phyloP scores from a whole-genome alignment of 371 early-diverging fungal genomes.

The Mucor velutinosus region DNA sequence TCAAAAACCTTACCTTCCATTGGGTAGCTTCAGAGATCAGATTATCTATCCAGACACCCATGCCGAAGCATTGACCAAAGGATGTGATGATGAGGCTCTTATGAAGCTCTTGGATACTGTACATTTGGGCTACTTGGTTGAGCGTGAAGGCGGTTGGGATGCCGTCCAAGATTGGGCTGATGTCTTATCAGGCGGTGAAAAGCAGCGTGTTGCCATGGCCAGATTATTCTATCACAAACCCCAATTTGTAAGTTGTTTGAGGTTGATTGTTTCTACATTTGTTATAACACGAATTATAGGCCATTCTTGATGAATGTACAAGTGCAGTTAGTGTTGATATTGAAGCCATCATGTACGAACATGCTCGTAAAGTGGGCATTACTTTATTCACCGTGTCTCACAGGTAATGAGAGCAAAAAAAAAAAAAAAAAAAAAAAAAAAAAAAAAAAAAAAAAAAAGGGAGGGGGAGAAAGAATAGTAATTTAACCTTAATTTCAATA shows the following conservation, averaged over 20 bases:
- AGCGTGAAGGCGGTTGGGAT: slow-evolving; percentile 87
- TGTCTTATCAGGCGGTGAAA: slow-evolving; percentile 82
- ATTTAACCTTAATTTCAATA: slow-evolving; percentile 9
- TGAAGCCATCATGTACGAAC: slow-evolving; percentile 83
- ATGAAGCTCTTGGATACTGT: slow-evolving; percentile 71
- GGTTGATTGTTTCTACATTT: not conserved
- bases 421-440: too few species aligned
- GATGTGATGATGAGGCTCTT: slow-evolving; percentile 64
- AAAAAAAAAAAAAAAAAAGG: not conserved
- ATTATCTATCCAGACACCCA: slow-evolving; percentile 79
- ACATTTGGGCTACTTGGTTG: slow-evolving; percentile 71
- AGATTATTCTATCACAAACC: slow-evolving; percentile 85
- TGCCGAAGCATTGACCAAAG: slow-evolving; percentile 54
- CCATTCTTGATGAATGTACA: slow-evolving; percentile 89
- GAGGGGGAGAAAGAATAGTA: not conserved
- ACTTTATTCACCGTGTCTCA: slow-evolving; percentile 87
- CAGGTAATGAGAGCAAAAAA: too few species aligned
- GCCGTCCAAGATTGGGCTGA: slow-evolving; percentile 85
- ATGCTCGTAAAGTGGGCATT: slow-evolving; percentile 79
- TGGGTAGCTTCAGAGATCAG: slow-evolving; percentile 93
- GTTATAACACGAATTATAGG: slow-evolving; percentile 27
- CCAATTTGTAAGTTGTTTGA: slow-evolving; percentile 60
- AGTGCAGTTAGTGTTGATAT: slow-evolving; percentile 85
- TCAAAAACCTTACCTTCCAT: slow-evolving; percentile 90
- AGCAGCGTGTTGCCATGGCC: slow-evolving; percentile 86